Conservation (phyloP, 106 monocot species). For the Xerophyta viscosa region DNA sequence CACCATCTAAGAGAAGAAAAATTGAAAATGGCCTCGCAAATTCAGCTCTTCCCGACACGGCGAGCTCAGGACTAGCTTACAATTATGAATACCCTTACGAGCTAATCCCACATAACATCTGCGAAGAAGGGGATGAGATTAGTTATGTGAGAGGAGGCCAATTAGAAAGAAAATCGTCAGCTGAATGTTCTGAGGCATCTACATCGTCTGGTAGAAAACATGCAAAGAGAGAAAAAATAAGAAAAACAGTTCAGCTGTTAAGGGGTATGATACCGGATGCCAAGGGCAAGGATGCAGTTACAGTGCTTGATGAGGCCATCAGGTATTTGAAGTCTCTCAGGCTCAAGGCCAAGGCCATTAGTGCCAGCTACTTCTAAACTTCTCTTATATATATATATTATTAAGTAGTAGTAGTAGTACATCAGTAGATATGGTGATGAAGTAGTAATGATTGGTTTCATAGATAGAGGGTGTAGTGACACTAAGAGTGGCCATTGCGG, state of each 20-base stretch:
- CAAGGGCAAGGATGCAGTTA: slow-evolving; percentile 41
- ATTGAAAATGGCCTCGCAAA: slow-evolving; percentile 16
- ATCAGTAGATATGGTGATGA: no score
- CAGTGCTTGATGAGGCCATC: slow-evolving; percentile 71
- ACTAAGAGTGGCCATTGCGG: no score
- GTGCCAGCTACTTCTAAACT: neutral
- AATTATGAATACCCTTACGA: neutral
- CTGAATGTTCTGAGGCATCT: neutral
- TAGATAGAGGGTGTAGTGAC: no score
- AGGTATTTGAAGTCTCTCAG: slow-evolving; percentile 54
- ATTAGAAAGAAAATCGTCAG: neutral
- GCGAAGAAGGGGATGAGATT: slow-evolving; percentile 14
- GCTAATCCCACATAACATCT: neutral
- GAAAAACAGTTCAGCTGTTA: slow-evolving; percentile 39
- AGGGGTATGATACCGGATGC: slow-evolving; percentile 54
- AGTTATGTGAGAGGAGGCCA: slow-evolving; percentile 22
- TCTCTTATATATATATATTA: no score
- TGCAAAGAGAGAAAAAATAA: slow-evolving; percentile 39
- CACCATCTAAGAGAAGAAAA: slow-evolving; percentile 44
- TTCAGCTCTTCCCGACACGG: slow-evolving; percentile 51
- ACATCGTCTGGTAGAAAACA: slow-evolving; percentile 7
- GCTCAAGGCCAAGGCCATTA: slow-evolving; percentile 37
- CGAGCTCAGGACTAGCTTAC: slow-evolving; percentile 33
- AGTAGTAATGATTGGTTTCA: no score
- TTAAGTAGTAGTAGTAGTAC: no score